These are phyloP conservation scores for Stellera chamaejasme DNA, from an alignment of 345 rosid genomes.

Conservation along the genomic window DNA sequence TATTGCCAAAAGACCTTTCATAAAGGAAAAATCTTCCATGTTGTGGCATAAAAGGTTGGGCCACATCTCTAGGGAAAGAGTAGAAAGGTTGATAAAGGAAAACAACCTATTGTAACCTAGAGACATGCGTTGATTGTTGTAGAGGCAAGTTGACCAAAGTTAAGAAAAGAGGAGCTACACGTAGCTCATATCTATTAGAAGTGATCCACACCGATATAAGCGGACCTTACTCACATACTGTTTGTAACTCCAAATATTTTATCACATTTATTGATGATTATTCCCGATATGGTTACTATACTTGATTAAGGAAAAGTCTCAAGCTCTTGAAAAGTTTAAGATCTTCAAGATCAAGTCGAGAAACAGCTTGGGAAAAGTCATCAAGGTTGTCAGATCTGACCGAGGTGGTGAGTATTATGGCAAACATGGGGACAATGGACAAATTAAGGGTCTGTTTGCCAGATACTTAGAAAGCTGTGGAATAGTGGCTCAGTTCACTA, in stretches of 20 bases:
- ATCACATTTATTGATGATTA: neutral
- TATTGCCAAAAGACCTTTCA: neutral
- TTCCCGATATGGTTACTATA: neutral
- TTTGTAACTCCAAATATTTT: neutral
- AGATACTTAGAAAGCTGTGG: too few relatives aligned
- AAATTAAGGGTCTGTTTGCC: too few relatives aligned
- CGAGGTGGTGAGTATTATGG: too few relatives aligned
- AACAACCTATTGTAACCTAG: too few relatives aligned
- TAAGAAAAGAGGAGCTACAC: too few relatives aligned
- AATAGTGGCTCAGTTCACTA: too few relatives aligned
- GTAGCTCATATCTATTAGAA: too few relatives aligned
- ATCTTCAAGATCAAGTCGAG: neutral
- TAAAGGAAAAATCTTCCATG: constrained; percentile 1
- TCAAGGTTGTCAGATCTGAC: neutral
- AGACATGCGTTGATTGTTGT: neutral
- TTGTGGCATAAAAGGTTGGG: neutral
- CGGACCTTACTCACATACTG: neutral
- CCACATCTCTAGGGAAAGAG: too few relatives aligned
- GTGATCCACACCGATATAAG: too few relatives aligned
- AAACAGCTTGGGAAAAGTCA: neutral
- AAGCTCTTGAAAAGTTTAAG: neutral
- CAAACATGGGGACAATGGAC: too few relatives aligned
- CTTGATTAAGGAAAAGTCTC: neutral
- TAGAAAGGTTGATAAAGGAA: too few relatives aligned
- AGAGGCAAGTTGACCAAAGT: too few relatives aligned